phyloP scores from a whole-genome alignment of 108 stramenopile species.

The Skeletonema marinoi region DNA sequence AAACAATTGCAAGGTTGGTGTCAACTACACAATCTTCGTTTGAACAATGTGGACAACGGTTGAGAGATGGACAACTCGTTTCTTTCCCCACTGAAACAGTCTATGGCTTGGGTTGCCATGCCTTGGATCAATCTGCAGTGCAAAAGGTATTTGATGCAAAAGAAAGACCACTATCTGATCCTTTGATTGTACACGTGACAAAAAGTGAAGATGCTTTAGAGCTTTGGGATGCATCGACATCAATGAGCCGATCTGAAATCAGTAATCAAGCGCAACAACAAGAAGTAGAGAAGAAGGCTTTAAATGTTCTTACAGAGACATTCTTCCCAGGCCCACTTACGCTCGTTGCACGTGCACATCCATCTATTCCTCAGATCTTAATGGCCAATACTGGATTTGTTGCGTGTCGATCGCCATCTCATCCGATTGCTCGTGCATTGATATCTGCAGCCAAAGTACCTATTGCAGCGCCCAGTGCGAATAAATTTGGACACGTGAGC shows the following conservation, averaged over 20 bases:
- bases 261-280: constrained; percentile 2
- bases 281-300: constrained; percentile 45
- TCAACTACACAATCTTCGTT: constrained; percentile 47
- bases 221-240: constrained; percentile 69
- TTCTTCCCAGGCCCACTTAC: constrained; percentile 98
- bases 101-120: constrained; percentile 98
- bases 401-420: constrained; percentile 94
- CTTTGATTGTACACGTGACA: constrained; percentile 95
- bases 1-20: constrained; percentile 30
- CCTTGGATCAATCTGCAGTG: constrained; percentile 85
- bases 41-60: constrained; percentile 62
- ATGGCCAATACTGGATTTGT: constrained; percentile 96
- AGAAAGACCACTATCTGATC: constrained; percentile 94
- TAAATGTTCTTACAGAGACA: constrained; percentile 50
- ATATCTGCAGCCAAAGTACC: constrained; percentile 84
- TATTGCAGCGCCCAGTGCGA: constrained; percentile 98
- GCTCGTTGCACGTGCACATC: constrained; percentile 80
- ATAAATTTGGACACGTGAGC: constrained; percentile 97
- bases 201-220: constrained; percentile 58
- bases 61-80: constrained; percentile 73
- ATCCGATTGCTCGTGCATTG: constrained; percentile 83
- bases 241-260: not conserved
- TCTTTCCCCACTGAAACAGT: constrained; percentile 98
- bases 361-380: constrained; percentile 73
- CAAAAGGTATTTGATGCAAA: constrained; percentile 91